Evolutionary conservation across 2,329 filamentous ascomycete genomes (phyloP), one percentile per base, ranked within the genome.

Genomic region (Aureobasidium melanogenum): DNA sequence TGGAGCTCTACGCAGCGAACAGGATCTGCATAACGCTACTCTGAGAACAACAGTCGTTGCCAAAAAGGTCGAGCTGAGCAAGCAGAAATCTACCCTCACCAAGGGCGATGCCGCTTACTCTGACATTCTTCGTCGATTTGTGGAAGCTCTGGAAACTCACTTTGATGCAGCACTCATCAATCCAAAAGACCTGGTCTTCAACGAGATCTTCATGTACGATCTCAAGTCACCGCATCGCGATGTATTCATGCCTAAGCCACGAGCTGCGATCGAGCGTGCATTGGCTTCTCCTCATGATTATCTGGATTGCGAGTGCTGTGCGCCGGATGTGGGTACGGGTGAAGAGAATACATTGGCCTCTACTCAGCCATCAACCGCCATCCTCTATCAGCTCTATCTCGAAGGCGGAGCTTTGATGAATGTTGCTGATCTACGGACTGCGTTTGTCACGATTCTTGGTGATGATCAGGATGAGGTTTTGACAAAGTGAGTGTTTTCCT

Each of bases 361-460:
- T 1, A 86, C 83, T 1, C 77, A 90, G 60, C 89, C 89, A 4
- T 79, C 86, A 1, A 88, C 88, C 5, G 83, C 88, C 1, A 84
- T 93, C 34, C 69, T 94, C 28, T 94, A 93, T 69, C 88, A 89
- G 67, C 76, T 94, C 52, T 93, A 92, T 71, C 78, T 88, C 15
- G 89, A 95, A 71, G 87, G 88, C 0, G 88, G 89, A 0, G 82
- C 81, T 9, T 76, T 93, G 62, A 86, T 94, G 72, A 94, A 94
- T 67, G 85, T 88, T 52, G 87, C 84, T 34, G 90, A 95, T 75
- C 72, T 94, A 50, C 92, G 88, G 88, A 82, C 84, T 14, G 88
- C 90, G 3, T 95, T 91, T 72, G 81, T 82, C 66, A 82, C 83
- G 17, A 81, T 88, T 32, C 76, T 88, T 22, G 77, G 78, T 2